phyloP scores from a whole-genome alignment of 768 basidiomycete genomes.

The Boletus tomentosulus region DNA sequence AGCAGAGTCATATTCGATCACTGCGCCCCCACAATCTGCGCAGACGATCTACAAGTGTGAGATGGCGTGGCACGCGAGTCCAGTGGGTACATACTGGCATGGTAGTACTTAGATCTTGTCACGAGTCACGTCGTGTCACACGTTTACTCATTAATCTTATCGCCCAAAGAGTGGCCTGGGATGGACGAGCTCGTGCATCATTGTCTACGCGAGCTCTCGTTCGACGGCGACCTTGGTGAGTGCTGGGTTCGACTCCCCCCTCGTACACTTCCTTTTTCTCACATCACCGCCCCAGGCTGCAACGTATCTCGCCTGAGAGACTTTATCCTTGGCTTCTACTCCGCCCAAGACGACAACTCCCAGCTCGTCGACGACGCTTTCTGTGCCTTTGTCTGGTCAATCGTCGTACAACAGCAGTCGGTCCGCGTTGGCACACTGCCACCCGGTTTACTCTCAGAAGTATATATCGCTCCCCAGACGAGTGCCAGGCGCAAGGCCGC shows the following conservation, averaged over 20 bases:
- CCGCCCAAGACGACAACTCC: slow-evolving; percentile 30
- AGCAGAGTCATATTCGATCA: slow-evolving; percentile 81
- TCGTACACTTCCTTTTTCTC: slow-evolving; percentile 19
- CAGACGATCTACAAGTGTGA: slow-evolving; percentile 50
- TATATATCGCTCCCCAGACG: slow-evolving; percentile 74
- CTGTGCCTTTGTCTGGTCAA: slow-evolving; percentile 77
- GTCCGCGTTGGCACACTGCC: slow-evolving; percentile 73
- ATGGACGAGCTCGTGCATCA: slow-evolving; percentile 89
- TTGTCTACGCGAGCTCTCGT: slow-evolving; percentile 81
- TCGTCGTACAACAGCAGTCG: slow-evolving; percentile 70
- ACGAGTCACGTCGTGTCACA: slow-evolving; percentile 14
- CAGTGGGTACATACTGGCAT: neutral
- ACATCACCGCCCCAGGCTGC: slow-evolving; percentile 50
- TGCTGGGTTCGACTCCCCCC: slow-evolving; percentile 44
- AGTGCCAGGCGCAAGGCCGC: slow-evolving; percentile 65
- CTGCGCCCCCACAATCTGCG: slow-evolving; percentile 74
- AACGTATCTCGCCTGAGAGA: slow-evolving; percentile 65
- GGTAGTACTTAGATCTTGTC: neutral
- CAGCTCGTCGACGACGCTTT: slow-evolving; percentile 75
- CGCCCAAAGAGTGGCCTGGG: neutral
- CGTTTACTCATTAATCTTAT: slow-evolving; percentile 3
- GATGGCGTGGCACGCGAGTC: neutral
- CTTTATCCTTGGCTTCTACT: slow-evolving; percentile 67
- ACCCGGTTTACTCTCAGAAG: slow-evolving; percentile 53
- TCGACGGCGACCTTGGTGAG: slow-evolving; percentile 88